Percentiles rank a stretch among this genome's conserved stretches.
Conservation (phyloP, 345 rosid genomes). For the Heritiera fomes region DNA sequence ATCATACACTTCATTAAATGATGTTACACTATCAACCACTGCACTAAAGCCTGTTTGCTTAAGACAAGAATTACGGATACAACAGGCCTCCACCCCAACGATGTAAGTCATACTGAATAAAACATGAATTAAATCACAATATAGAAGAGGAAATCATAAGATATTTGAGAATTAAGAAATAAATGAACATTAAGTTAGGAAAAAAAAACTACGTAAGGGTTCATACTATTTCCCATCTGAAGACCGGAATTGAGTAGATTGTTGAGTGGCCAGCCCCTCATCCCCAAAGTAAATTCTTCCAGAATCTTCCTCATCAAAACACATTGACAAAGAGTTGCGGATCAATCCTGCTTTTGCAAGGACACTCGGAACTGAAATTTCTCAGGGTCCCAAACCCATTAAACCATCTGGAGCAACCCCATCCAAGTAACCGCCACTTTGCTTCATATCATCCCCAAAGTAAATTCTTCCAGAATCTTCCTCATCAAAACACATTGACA, state of each 20-base stretch:
- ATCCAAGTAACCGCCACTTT: constrained; percentile 72
- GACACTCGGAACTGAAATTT: constrained; percentile 76
- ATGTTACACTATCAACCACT: constrained; percentile 78
- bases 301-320: constrained; percentile 77
- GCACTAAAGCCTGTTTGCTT: constrained; percentile 57
- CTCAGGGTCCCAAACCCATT: constrained; percentile 81
- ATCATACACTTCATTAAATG: constrained; percentile 58
- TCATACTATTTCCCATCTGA: constrained; percentile 62
- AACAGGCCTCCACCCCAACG: constrained; percentile 72
- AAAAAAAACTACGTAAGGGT: constrained; percentile 9
- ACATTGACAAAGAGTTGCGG: constrained; percentile 77
- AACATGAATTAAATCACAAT: constrained; percentile 5
- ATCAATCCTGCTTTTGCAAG: constrained; percentile 78
- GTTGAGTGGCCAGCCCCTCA: constrained; percentile 62
- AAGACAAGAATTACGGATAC: constrained; percentile 72
- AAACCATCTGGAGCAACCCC: constrained; percentile 93
- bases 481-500: constrained; percentile 80
- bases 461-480: constrained; percentile 79
- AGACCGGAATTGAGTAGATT: constrained; percentile 67
- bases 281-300: constrained; percentile 91
- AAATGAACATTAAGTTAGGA: not conserved
- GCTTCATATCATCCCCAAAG: constrained; percentile 92
- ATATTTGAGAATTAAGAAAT: constrained; percentile 1
- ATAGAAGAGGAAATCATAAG: constrained; percentile 13
- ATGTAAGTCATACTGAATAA: constrained; percentile 54